Conservation (phyloP, 2,329 filamentous ascomycete species). For the Phyllosticta citribraziliensis region DNA sequence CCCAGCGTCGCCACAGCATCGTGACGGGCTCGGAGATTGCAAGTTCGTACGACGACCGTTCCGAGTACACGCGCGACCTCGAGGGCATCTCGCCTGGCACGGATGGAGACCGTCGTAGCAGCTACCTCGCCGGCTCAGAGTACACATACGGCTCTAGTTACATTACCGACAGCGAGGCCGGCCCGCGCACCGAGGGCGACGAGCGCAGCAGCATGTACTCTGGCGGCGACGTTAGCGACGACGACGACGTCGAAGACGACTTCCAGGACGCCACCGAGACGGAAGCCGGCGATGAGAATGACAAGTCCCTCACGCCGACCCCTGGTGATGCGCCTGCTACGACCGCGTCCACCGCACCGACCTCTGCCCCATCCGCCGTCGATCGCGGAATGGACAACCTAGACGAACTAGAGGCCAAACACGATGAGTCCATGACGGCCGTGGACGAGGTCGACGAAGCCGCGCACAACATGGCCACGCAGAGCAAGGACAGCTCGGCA, state of each 20-base stretch:
- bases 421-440: not conserved
- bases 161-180: not conserved
- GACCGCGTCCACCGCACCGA: not conserved
- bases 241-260: not conserved
- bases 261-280: not conserved
- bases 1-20: slow-evolving; percentile 29
- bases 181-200: not conserved
- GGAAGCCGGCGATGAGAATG: not conserved
- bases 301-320: not conserved
- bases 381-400: not conserved
- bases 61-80: slow-evolving; percentile 38
- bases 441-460: not conserved
- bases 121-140: slow-evolving; percentile 13
- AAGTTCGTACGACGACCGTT: slow-evolving; percentile 36
- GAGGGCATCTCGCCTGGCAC: slow-evolving; percentile 40
- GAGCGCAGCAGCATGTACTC: not conserved
- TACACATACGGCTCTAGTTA: slow-evolving; percentile 1
- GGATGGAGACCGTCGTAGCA: slow-evolving; percentile 36
- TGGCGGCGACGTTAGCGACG: not conserved
- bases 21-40: slow-evolving; percentile 38
- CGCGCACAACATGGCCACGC: not conserved
- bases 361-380: not conserved
- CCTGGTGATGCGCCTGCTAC: not conserved
- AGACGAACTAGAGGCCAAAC: slow-evolving; percentile 1
- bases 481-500: not conserved